Conservation (phyloP, 306 rosid genomes). For the Rosa rugosa region DNA sequence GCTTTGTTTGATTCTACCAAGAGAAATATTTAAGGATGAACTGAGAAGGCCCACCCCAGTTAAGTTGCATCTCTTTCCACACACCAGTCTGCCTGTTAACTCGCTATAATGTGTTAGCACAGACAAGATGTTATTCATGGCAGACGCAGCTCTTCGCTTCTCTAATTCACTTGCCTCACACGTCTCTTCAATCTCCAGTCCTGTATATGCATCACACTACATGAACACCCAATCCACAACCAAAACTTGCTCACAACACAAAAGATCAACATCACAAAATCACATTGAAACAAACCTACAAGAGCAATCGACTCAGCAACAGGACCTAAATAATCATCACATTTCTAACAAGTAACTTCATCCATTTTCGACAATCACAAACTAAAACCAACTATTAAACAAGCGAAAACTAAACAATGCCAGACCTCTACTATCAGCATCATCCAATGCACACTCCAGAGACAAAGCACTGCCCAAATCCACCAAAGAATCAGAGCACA, state of each 20-base stretch:
- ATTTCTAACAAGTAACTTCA: background rate
- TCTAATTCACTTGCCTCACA: slow-evolving; percentile 78
- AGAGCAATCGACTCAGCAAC: background rate
- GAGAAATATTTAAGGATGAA: slow-evolving; percentile 88
- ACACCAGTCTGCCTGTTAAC: slow-evolving; percentile 69
- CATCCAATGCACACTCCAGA: slow-evolving; percentile 42
- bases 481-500: slow-evolving; percentile 56
- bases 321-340: background rate
- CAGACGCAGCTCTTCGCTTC: slow-evolving; percentile 58
- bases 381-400: background rate
- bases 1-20: slow-evolving; percentile 99
- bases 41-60: slow-evolving; percentile 64
- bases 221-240: slow-evolving; percentile 26
- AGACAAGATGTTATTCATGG: slow-evolving; percentile 66
- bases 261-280: background rate
- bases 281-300: slow-evolving; percentile 14
- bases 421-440: slow-evolving; percentile 59
- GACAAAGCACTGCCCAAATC: slow-evolving; percentile 46
- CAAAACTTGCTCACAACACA: slow-evolving; percentile 5
- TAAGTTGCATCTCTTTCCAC: slow-evolving; percentile 67
- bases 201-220: slow-evolving; percentile 34
- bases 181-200: slow-evolving; percentile 56
- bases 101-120: slow-evolving; percentile 75
- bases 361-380: background rate
- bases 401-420: slow-evolving; percentile 2